Conservation (phyloP, 495 filamentous ascomycete genomes). For the Penicillium steckii region DNA sequence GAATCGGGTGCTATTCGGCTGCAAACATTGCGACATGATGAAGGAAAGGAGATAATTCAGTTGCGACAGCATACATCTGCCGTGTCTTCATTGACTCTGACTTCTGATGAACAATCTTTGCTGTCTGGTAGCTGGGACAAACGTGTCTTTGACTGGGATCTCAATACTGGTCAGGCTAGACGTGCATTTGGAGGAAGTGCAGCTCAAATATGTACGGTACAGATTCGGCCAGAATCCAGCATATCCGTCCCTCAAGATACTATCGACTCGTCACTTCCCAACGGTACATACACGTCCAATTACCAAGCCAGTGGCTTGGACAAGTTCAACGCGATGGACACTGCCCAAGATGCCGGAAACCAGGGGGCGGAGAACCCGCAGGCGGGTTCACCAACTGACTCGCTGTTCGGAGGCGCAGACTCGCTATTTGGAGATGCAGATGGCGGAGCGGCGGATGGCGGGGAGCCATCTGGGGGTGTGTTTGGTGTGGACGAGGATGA, state of each 20-base stretch:
- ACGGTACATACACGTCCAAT: slow-evolving; percentile 69
- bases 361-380: slow-evolving; percentile 39
- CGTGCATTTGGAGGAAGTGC: slow-evolving; percentile 73
- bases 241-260: slow-evolving; percentile 73
- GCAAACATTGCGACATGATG: slow-evolving; percentile 91
- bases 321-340: slow-evolving; percentile 45
- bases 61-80: slow-evolving; percentile 86
- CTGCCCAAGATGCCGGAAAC: slow-evolving; percentile 39
- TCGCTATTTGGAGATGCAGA: slow-evolving; percentile 76
- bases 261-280: slow-evolving; percentile 52
- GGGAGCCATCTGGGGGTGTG: slow-evolving; percentile 52
- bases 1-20: slow-evolving; percentile 92
- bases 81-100: slow-evolving; percentile 81
- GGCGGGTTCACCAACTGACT: slow-evolving; percentile 68
- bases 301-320: slow-evolving; percentile 44
- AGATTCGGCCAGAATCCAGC: slow-evolving; percentile 75
- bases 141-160: slow-evolving; percentile 88
- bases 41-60: slow-evolving; percentile 81
- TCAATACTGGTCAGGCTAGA: slow-evolving; percentile 79
- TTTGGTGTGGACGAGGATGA: slow-evolving; percentile 81
- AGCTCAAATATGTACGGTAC: slow-evolving; percentile 83
- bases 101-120: slow-evolving; percentile 81
- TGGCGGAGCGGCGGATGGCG: slow-evolving; percentile 56
- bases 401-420: slow-evolving; percentile 61
- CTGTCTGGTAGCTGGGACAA: slow-evolving; percentile 98